Conservation (phyloP, 2,329 filamentous ascomycete genomes). For the Hymenotorrendiella dingleyae region DNA sequence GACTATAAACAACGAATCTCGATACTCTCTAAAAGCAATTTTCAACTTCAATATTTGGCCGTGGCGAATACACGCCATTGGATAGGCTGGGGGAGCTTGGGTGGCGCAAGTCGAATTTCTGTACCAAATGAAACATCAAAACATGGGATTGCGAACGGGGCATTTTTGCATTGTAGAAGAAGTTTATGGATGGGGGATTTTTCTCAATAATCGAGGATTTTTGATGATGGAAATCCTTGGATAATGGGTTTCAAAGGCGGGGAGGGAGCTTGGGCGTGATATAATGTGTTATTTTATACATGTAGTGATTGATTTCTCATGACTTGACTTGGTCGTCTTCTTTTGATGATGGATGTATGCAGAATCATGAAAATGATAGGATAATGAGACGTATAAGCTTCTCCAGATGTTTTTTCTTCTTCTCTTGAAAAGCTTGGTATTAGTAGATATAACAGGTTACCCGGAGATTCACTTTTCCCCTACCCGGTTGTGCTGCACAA, state of each 20-base stretch:
- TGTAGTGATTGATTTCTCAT: no score
- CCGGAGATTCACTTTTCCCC: no score
- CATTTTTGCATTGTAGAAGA: conserved; percentile 12
- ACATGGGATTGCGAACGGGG: conserved; percentile 11
- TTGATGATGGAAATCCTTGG: conserved; percentile 1
- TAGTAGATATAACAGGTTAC: no score
- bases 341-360: no score
- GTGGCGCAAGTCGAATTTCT: conserved; percentile 6
- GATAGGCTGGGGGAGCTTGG: neutral
- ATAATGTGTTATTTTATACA: neutral
- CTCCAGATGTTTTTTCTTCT: no score
- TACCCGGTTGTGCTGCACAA: no score
- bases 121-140: conserved; percentile 8
- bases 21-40: conserved; percentile 3
- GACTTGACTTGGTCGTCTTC: no score
- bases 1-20: neutral
- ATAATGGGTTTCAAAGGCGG: conserved; percentile 4
- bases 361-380: no score
- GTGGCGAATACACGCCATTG: conserved; percentile 3
- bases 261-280: neutral
- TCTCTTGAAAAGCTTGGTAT: no score
- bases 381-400: no score
- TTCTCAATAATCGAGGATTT: neutral
- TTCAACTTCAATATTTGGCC: neutral
- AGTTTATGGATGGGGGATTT: neutral